Evolutionary conservation across 2,329 filamentous ascomycete genomes (phyloP), one percentile per base, ranked within the genome.

Genomic region (Aspergillus sergii): DNA sequence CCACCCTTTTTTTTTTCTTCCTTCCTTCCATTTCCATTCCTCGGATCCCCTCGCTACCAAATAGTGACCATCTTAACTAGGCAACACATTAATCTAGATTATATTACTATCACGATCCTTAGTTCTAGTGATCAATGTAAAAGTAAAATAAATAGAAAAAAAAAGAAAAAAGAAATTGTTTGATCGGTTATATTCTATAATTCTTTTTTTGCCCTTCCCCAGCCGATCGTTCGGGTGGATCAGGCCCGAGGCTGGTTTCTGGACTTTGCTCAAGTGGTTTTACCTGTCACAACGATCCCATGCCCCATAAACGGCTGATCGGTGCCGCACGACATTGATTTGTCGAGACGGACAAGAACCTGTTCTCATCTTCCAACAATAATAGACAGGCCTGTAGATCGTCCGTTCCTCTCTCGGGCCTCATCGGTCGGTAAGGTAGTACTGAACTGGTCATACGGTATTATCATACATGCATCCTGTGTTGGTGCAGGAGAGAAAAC

Each of bases 271-370:
- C 54, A 58, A 58, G 26, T 59, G 63, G 66, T 66, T 63, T 67
- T 69, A 72, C 74, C 73, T 75, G 74, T 76, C 75, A 76, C 66
- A 71, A 70, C 66, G 62, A 72, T 68, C 65, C 69, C 61, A 69
- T 62, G 72, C 73, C 71, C 73, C 74, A 72, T 76, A 72, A 76
- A 76, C 75, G 74, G 75, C 66, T 74, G 74, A 76, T 76, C 73
- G 72, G 71, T 74, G 69, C 71, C 67, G 69, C 69, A 68, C 69
- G 70, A 70, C 51, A 55, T 55, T 55, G 51, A 55, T 55, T 55
- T 55, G 51, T 72, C 69, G 67, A 59, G 61, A 58, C 60, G 58
- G 53, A 59, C 63, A 60, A 67, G 69, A 72, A 71, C 68, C 66
- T 70, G 73, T 74, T 73, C 72, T 69, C 65, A 63, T 64, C 56